phyloP scores from a whole-genome alignment of 345 rosid genomes.

The Hibiscus trionum region DNA sequence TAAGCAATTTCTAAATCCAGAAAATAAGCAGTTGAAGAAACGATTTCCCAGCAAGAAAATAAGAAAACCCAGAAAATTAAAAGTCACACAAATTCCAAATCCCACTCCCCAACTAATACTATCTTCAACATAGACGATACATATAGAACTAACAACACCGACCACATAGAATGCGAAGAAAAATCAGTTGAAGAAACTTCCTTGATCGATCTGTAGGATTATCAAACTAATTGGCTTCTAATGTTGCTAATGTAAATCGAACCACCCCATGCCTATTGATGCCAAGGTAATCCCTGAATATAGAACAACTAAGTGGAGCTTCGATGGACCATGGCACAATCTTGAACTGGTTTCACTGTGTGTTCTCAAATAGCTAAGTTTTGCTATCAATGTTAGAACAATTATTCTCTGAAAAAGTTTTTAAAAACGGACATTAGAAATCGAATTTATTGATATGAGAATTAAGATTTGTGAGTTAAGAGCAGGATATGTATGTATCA shows the following conservation, averaged over 20 bases:
- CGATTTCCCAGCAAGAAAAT: constrained; percentile 8
- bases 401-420: constrained; percentile 30
- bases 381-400: constrained; percentile 28
- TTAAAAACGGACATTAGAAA: not conserved
- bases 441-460: not conserved
- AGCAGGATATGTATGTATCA: not conserved
- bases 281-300: constrained; percentile 9
- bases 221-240: constrained; percentile 19
- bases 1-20: no score
- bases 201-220: constrained; percentile 11
- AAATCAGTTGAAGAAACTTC: constrained; percentile 21
- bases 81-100: constrained; percentile 11
- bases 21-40: no score
- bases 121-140: constrained; percentile 15
- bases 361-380: constrained; percentile 29
- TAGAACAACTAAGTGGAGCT: constrained; percentile 12
- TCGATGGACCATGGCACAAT: constrained; percentile 26
- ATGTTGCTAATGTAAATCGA: constrained; percentile 18
- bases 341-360: constrained; percentile 21
- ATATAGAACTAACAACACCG: not conserved
- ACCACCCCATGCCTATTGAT: constrained; percentile 11
- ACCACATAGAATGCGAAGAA: not conserved
- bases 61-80: constrained; percentile 3
- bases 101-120: constrained; percentile 24
- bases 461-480: not conserved